Evolutionary conservation across 1,284 basidiomycete species (phyloP), one percentile per base, ranked within the genome.

Genomic region (Austroboletus novae-zelandiae): DNA sequence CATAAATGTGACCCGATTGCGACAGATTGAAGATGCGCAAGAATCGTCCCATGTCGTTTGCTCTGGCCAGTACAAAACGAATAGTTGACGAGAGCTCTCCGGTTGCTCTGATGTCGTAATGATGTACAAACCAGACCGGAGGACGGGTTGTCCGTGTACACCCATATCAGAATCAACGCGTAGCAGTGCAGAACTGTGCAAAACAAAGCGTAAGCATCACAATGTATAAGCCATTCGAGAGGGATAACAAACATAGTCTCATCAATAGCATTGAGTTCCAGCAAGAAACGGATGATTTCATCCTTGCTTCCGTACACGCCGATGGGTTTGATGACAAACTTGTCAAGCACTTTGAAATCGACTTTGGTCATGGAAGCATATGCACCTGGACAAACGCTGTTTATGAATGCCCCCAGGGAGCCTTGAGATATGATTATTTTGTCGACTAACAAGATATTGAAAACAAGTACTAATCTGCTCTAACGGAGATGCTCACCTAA

Each of bases 1-100:
- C 77, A 85, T 81, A 56, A 85, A 84, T 0, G 80, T 83, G 6
- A 79, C 66, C 13, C 81, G 70, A 61, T 83, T 84, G 1, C 77
- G 70, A 23, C 69, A 59, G 35, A 80, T 71, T 4, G 79, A 69
- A 0, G 73, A 68, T 1, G 66, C 46, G 0, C 76, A 74, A 30
- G 71, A 65, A 60, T 83, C 79, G 27, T 78, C 66, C 83, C 83
- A 84, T 0, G 81, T 84, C 0, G 68, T 71, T 32, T 79, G 72
- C 55, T 85, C 79, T 0, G 81, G 83, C 82, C 83, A 85, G 51
- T 80, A 83, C 5, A 85, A 56, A 18, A 80, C 71, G 50, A 75
- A 79, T 1, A 77, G 42, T 25, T 69, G 61, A 35, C 67, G 58
- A 14, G 53, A 29, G 1, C 30, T 35, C 10, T 49, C 48, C 15